phyloP scores from a whole-genome alignment of 164 flowering plant species.

The Stephania cephalantha region DNA sequence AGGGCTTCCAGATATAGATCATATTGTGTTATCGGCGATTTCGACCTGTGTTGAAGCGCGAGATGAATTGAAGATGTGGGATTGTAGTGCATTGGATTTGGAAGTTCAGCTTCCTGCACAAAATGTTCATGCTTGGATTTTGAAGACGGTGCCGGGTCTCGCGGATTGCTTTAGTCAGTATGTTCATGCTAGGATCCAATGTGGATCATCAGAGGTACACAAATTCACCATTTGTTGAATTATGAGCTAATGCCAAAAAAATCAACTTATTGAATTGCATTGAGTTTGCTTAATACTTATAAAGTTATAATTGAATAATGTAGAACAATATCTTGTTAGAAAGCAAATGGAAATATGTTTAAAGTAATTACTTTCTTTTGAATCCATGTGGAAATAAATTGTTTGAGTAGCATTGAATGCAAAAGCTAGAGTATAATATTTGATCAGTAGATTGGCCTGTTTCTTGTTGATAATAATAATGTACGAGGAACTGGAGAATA shows the following conservation, averaged over 20 bases:
- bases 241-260: too few species aligned
- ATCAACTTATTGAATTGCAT: too few species aligned
- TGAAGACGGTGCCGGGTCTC: slow-evolving; percentile 57
- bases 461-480: not conserved
- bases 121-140: slow-evolving; percentile 63
- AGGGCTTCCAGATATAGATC: slow-evolving; percentile 55
- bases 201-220: slow-evolving; percentile 44
- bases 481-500: not conserved
- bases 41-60: slow-evolving; percentile 45
- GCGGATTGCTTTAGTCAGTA: slow-evolving; percentile 52
- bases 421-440: too few species aligned
- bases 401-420: too few species aligned
- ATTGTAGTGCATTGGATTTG: slow-evolving; percentile 28
- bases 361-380: too few species aligned
- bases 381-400: too few species aligned
- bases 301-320: too few species aligned
- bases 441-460: not conserved
- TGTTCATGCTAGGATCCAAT: slow-evolving; percentile 46
- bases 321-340: too few species aligned
- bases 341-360: too few species aligned
- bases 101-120: slow-evolving; percentile 49
- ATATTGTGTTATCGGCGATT: slow-evolving; percentile 59
- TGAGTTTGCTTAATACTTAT: too few species aligned
- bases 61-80: slow-evolving; percentile 35
- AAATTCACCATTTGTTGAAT: too few species aligned